Evolutionary conservation across 2,329 filamentous ascomycete species (phyloP), one percentile per base, ranked within the genome.

Genomic region (Tolypocladium amazonense): DNA sequence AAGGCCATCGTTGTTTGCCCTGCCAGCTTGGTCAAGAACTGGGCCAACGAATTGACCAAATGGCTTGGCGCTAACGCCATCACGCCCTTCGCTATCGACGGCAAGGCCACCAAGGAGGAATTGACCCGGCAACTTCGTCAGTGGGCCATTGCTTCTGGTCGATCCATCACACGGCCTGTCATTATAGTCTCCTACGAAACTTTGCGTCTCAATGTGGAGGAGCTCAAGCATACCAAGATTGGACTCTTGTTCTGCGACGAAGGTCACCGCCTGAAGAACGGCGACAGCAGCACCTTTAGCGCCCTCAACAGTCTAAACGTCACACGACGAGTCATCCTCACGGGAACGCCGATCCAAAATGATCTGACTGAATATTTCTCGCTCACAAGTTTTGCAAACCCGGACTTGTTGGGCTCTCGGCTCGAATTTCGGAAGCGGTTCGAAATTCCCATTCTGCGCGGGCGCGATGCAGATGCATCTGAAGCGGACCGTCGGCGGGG

Each of bases 161-260:
- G 95, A 56, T 81, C 91, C 15, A 87, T 99, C 27, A 94, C 92
- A 3, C 82, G 94, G 41, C 94, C 94, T 0, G 92, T 97, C 41
- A 88, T 99, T 58, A 99, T 99, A 61, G 92, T 99, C 50, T 99
- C 94, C 0, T 99, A 99, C 70, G 94, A 99, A 73, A 97, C 94
- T 0, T 80, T 99, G 20, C 88, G 94, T 59, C 78, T 97, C 58
- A 94, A 99, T 67, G 89, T 91, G 18, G 90, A 95, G 45, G 90
- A 96, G 72, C 82, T 99, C 58, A 93, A 89, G 68, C 87, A 94
- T 68, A 92, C 90, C 1, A 88, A 90, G 25, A 97, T 99, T 62
- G 94, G 94, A 6, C 77, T 99, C 6, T 85, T 99, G 75, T 84
- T 99, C 41, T 97, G 94, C 68, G 94, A 99, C 66, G 94, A 99